Evolutionary conservation across 2,329 filamentous ascomycete genomes (phyloP).

Genomic region (Colletotrichum salicis): DNA sequence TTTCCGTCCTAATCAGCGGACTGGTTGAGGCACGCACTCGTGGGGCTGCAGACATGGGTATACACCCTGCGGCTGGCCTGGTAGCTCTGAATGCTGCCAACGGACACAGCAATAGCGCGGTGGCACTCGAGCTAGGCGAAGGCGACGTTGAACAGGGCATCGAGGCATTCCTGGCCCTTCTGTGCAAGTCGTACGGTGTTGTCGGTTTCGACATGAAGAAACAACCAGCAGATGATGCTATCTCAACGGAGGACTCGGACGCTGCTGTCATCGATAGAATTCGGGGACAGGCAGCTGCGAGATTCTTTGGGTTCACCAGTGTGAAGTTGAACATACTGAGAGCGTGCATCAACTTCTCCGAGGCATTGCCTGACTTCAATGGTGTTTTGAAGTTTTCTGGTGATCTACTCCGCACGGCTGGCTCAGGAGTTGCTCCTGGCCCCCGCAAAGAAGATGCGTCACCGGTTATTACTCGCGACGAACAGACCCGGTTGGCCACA

Average conservation of each 20-base stretch:
- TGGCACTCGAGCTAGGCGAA: constrained; percentile 70
- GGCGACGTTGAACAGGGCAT: constrained; percentile 74
- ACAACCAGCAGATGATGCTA: constrained; percentile 40
- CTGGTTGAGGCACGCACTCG: constrained; percentile 91
- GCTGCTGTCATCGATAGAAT: constrained; percentile 67
- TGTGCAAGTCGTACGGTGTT: constrained; percentile 74
- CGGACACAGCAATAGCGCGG: constrained; percentile 60
- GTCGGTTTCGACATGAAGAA: constrained; percentile 58
- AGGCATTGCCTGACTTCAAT: constrained; percentile 90
- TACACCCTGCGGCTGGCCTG: constrained; percentile 91
- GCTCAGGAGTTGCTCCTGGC: constrained; percentile 80
- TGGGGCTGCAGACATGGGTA: constrained; percentile 93
- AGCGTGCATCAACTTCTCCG: constrained; percentile 92
- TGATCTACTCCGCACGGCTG: constrained; percentile 83
- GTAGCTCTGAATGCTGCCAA: constrained; percentile 73
- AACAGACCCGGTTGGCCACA: constrained; percentile 84
- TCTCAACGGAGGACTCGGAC: constrained; percentile 58
- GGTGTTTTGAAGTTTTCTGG: constrained; percentile 91
- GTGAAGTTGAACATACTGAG: constrained; percentile 89
- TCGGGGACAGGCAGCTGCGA: constrained; percentile 64
- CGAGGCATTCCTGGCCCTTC: constrained; percentile 69
- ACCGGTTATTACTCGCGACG: constrained; percentile 79
- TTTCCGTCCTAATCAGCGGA: constrained; percentile 83
- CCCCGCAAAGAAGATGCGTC: constrained; percentile 75
- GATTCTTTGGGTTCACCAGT: constrained; percentile 80